These are phyloP conservation scores for Aurinia saxatilis DNA, from an alignment of 345 rosid species.

Conservation along the genomic window DNA sequence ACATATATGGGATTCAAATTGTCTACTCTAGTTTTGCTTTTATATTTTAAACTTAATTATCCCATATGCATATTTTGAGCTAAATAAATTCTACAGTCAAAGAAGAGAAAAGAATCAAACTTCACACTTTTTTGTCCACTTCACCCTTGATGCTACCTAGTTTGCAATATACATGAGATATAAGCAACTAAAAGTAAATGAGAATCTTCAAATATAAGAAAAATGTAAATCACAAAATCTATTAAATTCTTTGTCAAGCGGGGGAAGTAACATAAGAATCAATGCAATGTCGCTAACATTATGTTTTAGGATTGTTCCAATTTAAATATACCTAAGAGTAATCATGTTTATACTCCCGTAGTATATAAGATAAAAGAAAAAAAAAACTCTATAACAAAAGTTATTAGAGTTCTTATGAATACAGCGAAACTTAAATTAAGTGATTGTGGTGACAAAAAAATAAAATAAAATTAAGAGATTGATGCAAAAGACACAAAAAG, in stretches of 20 bases:
- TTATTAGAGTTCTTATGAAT: no score
- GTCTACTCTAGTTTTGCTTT: neutral
- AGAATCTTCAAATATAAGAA: no score
- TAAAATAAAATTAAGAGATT: no score
- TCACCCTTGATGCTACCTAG: slow-evolving; percentile 23
- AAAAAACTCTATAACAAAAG: no score
- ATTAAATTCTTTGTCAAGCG: slow-evolving; percentile 1
- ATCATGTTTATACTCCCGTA: neutral
- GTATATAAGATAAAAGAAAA: no score
- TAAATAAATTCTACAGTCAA: slow-evolving; percentile 2
- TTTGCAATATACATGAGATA: neutral
- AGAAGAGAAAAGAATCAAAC: slow-evolving; percentile 23
- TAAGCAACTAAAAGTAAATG: slow-evolving; percentile 6
- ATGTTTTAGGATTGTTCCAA: neutral
- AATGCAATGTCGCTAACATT: slow-evolving; percentile 23
- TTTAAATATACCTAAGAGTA: neutral
- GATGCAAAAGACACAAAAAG: no score
- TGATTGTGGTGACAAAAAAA: no score
- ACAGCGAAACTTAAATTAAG: no score
- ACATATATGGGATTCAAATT: no score
- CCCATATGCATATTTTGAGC: neutral
- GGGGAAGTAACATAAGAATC: slow-evolving; percentile 22
- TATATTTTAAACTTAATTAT: no score
- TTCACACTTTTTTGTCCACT: slow-evolving; percentile 26
- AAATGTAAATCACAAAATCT: slow-evolving; percentile 11